A percentile compares a stretch with the other conserved stretches of the same genome.
These are phyloP conservation scores for Aureobasidium sp. DNA, from an alignment of 2,329 filamentous ascomycete species.

Conservation along the genomic window DNA sequence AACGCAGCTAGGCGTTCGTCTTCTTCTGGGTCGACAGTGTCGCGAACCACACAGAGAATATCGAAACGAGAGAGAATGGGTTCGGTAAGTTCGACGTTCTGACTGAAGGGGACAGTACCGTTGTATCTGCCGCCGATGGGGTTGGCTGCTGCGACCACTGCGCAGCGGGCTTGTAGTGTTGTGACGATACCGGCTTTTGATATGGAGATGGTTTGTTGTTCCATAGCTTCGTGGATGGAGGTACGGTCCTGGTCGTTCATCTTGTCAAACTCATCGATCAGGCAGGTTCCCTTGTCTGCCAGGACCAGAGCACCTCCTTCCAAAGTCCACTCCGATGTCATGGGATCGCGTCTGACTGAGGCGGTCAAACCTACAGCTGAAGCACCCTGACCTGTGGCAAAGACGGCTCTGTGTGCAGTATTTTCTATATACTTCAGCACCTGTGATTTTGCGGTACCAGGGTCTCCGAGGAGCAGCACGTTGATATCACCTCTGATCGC, in stretches of 20 bases:
- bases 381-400: constrained; percentile 94
- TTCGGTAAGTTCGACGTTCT: constrained; percentile 95
- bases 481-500: constrained; percentile 97
- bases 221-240: constrained; percentile 99
- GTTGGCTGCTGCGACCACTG: constrained; percentile 93
- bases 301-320: constrained; percentile 93
- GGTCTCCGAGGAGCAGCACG: constrained; percentile 88
- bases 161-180: constrained; percentile 88
- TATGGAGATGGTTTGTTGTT: constrained; percentile 98
- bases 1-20: constrained; percentile 91
- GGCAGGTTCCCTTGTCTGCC: constrained; percentile 85
- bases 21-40: constrained; percentile 85
- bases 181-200: constrained; percentile 98
- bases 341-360: constrained; percentile 86
- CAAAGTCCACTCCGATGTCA: constrained; percentile 95
- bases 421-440: constrained; percentile 97
- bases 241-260: constrained; percentile 99
- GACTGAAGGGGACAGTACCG: constrained; percentile 86
- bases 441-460: constrained; percentile 96
- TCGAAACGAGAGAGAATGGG: constrained; percentile 98
- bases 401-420: constrained; percentile 92
- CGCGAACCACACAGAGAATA: constrained; percentile 89
- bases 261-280: constrained; percentile 99
- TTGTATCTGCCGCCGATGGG: constrained; percentile 96
- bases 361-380: constrained; percentile 96